Percentiles rank a stretch among this genome's conserved stretches.
Evolutionary conservation across 495 filamentous ascomycete species (phyloP).

Genomic region (Parmelia sp.): DNA sequence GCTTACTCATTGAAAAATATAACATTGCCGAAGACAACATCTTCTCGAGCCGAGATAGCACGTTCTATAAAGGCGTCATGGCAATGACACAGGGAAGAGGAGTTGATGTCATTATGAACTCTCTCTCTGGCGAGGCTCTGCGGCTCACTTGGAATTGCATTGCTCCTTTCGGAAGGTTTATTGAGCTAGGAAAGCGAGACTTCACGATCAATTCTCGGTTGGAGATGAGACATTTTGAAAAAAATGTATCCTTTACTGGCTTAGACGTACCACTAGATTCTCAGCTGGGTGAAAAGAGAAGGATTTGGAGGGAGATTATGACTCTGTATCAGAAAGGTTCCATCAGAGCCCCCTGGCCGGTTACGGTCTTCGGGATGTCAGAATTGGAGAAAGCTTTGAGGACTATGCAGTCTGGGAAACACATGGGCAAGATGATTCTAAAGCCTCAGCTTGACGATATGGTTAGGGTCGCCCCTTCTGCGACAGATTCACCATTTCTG

Average conservation of each 20-base stretch:
- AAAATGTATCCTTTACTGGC: no score
- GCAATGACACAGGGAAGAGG: conserved; percentile 15
- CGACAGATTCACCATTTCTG: conserved; percentile 11
- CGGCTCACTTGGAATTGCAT: conserved; percentile 32
- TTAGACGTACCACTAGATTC: no score
- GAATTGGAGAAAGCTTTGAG: conserved; percentile 44
- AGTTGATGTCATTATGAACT: conserved; percentile 21
- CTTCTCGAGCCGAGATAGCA: conserved; percentile 31
- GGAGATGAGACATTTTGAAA: no score
- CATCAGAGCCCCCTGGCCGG: no score
- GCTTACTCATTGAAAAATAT: no score
- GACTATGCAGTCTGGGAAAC: conserved; percentile 43
- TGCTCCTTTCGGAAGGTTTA: conserved; percentile 43
- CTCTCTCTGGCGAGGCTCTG: conserved; percentile 25
- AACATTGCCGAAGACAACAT: conserved; percentile 36
- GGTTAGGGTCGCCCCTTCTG: conserved; percentile 25
- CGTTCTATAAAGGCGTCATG: conserved; percentile 14
- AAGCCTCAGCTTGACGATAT: conserved; percentile 20
- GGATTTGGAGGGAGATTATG: no score
- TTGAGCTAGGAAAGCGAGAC: conserved; percentile 54
- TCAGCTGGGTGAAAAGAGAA: no score
- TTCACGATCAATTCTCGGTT: no score
- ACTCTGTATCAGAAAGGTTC: no score
- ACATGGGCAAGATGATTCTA: conserved; percentile 47
- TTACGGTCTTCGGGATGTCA: no score